Evolutionary conservation across 179 eudicot species (phyloP).

Genomic region (Camellia oleifera): DNA sequence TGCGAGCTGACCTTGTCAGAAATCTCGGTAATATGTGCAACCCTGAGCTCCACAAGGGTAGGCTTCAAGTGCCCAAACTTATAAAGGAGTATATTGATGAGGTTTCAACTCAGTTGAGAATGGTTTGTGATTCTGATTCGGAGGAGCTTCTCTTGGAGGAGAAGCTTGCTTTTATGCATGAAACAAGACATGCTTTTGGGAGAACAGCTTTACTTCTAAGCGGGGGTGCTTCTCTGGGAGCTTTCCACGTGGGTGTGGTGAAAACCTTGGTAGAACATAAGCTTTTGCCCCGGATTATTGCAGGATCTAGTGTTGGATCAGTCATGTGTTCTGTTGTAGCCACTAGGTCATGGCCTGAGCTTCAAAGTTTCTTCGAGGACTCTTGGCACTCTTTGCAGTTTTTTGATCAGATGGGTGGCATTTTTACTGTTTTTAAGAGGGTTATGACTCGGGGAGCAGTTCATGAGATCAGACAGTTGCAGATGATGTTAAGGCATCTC

Average conservation of each 20-base stretch:
- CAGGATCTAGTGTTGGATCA: slow-evolving; percentile 25
- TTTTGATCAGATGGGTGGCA: slow-evolving; percentile 87
- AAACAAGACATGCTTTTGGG: slow-evolving; percentile 94
- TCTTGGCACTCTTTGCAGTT: slow-evolving; percentile 84
- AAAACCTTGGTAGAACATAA: slow-evolving; percentile 91
- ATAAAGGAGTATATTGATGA: slow-evolving; percentile 81
- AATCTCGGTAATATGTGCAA: slow-evolving; percentile 97
- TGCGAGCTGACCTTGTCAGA: slow-evolving; percentile 90
- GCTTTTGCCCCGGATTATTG: slow-evolving; percentile 75
- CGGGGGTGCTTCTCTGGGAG: slow-evolving; percentile 95
- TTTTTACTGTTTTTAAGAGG: slow-evolving; percentile 69
- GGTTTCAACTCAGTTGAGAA: slow-evolving; percentile 79
- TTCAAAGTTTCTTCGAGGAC: slow-evolving; percentile 87
- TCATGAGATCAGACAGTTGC: slow-evolving; percentile 88
- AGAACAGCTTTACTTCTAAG: slow-evolving; percentile 95
- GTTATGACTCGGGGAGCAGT: slow-evolving; percentile 80
- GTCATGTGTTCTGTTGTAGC: slow-evolving; percentile 63
- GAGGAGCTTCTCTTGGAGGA: slow-evolving; percentile 86
- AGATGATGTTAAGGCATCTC: slow-evolving; percentile 68
- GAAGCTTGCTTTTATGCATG: slow-evolving; percentile 96
- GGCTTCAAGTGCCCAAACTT: slow-evolving; percentile 84
- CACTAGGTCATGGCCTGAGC: slow-evolving; percentile 96
- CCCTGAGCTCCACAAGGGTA: slow-evolving; percentile 87
- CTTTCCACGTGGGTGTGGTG: slow-evolving; percentile 90
- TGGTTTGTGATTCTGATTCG: slow-evolving; percentile 89